Evolutionary conservation across 441 rosid genomes (phyloP).

Genomic region (Gossypium gossypioides): DNA sequence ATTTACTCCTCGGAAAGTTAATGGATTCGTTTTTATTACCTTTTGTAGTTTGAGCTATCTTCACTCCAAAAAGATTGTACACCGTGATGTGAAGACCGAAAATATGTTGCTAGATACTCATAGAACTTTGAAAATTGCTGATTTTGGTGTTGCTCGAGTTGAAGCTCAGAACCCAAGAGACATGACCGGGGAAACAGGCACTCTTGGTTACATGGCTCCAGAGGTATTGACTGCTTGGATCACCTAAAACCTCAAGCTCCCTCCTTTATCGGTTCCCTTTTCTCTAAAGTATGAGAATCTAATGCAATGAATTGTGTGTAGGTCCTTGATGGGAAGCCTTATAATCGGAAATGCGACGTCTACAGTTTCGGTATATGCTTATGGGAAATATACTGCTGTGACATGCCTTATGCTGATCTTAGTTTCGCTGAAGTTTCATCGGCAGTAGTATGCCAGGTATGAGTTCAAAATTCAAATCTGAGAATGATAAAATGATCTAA

Average conservation of each 20-base stretch:
- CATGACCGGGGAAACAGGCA: conserved; percentile 78
- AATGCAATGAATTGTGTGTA: conserved; percentile 14
- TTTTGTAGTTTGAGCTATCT: conserved; percentile 47
- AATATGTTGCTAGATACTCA: conserved; percentile 52
- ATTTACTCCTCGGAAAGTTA: not conserved
- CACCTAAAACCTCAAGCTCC: not conserved
- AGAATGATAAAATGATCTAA: not conserved
- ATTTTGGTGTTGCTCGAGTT: conserved; percentile 62
- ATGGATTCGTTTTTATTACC: not conserved
- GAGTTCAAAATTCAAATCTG: conserved; percentile 7
- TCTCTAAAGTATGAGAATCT: conserved; percentile 10
- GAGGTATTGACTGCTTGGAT: conserved; percentile 34
- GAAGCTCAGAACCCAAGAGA: conserved; percentile 69
- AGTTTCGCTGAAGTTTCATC: conserved; percentile 60
- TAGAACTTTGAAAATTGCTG: conserved; percentile 48
- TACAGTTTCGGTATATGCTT: conserved; percentile 64
- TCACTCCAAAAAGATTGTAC: conserved; percentile 58
- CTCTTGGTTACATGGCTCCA: conserved; percentile 72
- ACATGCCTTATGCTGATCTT: conserved; percentile 51
- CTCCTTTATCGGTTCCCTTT: not conserved
- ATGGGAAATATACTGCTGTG: conserved; percentile 71
- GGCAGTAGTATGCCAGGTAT: conserved; percentile 52
- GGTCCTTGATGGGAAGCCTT: conserved; percentile 69
- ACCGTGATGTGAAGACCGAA: conserved; percentile 65
- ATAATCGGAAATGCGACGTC: conserved; percentile 61